These are phyloP conservation scores for Zymoseptoria crescenta DNA, from an alignment of 2,329 filamentous ascomycete species.

Conservation along the genomic window DNA sequence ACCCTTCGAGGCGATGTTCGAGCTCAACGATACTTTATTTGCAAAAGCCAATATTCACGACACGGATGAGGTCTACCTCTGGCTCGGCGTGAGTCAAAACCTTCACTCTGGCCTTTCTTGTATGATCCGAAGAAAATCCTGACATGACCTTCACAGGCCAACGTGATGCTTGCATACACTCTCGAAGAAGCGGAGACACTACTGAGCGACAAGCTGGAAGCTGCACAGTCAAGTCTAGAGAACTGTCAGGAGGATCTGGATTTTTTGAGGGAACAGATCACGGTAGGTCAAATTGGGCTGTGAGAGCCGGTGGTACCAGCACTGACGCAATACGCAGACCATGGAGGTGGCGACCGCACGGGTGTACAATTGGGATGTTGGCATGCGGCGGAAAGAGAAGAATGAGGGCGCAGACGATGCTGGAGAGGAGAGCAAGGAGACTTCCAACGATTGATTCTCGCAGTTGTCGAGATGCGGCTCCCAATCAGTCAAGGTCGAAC, in stretches of 20 bases:
- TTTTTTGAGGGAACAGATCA: constrained; percentile 93
- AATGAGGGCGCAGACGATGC: constrained; percentile 36
- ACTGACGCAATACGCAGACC: constrained; percentile 50
- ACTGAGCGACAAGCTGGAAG: constrained; percentile 65
- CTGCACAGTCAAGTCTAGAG: constrained; percentile 69
- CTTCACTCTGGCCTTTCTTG: background rate
- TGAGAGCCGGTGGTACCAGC: background rate
- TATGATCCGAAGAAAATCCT: background rate
- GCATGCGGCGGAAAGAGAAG: constrained; percentile 89
- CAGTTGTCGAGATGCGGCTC: background rate
- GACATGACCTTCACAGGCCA: constrained; percentile 52
- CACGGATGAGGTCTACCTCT: constrained; percentile 88
- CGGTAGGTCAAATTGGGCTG: constrained; percentile 49
- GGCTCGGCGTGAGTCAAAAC: constrained; percentile 66
- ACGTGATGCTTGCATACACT: constrained; percentile 95
- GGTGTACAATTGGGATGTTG: constrained; percentile 99
- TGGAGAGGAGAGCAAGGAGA: constrained; percentile 8
- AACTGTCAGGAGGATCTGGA: constrained; percentile 96
- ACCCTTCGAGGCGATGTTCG: constrained; percentile 84
- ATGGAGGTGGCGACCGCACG: constrained; percentile 93
- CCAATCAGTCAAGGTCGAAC: no score
- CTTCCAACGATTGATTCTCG: constrained; percentile 1
- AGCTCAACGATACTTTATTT: constrained; percentile 92
- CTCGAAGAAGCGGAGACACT: constrained; percentile 78
- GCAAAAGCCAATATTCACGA: constrained; percentile 76